Evolutionary conservation across 2,329 filamentous ascomycete species (phyloP).

Genomic region (Ophiostoma populinum): DNA sequence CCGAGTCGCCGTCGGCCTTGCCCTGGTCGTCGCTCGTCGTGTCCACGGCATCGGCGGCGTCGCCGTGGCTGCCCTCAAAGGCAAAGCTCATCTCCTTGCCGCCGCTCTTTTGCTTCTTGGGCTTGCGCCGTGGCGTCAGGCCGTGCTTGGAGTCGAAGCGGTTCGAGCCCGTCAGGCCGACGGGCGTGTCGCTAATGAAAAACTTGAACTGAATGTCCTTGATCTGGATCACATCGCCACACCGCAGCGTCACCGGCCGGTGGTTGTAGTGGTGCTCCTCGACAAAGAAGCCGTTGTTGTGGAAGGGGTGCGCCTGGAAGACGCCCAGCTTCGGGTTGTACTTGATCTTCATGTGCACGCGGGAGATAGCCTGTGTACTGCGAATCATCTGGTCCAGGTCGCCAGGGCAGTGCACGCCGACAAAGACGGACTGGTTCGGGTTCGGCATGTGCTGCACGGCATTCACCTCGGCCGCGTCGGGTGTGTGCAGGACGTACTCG

Average conservation of each 20-base stretch:
- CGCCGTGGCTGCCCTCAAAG: slow-evolving; percentile 46
- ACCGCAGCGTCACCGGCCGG: slow-evolving; percentile 38
- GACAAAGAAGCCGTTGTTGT: slow-evolving; percentile 52
- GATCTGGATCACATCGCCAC: slow-evolving; percentile 52
- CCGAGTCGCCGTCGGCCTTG: slow-evolving; percentile 3
- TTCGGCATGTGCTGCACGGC: slow-evolving; percentile 41
- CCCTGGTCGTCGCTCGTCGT: slow-evolving; percentile 28
- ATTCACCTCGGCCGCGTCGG: slow-evolving; percentile 41
- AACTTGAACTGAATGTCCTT: slow-evolving; percentile 54
- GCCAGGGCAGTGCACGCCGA: slow-evolving; percentile 55
- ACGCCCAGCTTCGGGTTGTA: slow-evolving; percentile 45
- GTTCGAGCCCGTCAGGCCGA: not conserved
- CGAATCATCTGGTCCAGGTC: slow-evolving; percentile 32
- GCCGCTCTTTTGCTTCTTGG: slow-evolving; percentile 16
- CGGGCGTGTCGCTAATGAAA: slow-evolving; percentile 33
- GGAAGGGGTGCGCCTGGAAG: slow-evolving; percentile 46
- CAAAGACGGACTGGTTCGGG: slow-evolving; percentile 43
- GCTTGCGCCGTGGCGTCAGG: not conserved
- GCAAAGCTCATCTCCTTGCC: slow-evolving; percentile 59
- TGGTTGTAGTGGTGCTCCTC: slow-evolving; percentile 41
- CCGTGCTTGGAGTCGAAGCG: not conserved
- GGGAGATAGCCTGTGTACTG: slow-evolving; percentile 56
- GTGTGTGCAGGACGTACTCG: slow-evolving; percentile 43
- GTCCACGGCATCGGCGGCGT: slow-evolving; percentile 25
- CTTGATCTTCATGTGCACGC: slow-evolving; percentile 54